Evolutionary conservation across 352 stramenopile species (phyloP), one percentile per base, ranked within the genome.

Genomic region (Pythium oligandrum): DNA sequence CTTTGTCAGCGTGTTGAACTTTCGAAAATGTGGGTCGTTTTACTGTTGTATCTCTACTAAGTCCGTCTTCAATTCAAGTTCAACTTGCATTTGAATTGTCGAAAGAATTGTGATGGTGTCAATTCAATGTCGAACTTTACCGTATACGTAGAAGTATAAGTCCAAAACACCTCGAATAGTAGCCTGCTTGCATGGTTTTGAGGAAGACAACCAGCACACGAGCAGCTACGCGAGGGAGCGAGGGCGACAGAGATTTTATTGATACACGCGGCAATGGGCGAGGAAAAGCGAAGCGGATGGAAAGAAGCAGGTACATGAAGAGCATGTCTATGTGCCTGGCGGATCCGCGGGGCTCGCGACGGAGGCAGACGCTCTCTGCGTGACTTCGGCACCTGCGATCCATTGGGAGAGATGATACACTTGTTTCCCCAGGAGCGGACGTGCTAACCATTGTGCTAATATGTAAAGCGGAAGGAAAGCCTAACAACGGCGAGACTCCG

Each of bases 271-370:
- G 59, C 32, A 30, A 86, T 82, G 73, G 66, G 58, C 48, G 73
- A 78, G 45, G 75, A 84, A 34, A 84, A 83, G 61, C 58, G 57
- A 45, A 55, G 35, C 44, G 56, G 59, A n/a, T 59, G 53, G 56
- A 73, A 70, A 55, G 65, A 73, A 36, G 40, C 61, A 55, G 61
- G 65, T 73, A 17, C 30, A 55, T 48, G 17, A 26, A 26, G 17
- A 26, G 17, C 17, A 26, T 26, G 17, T 26, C 17, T 26, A 26
- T 26, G 17, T 26, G 17, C 17, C 17, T 26, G 17, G 17, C 17
- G 17, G 17, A 26, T 26, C 17, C 17, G 17, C 17, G 17, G 17
- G 17, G 17, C 17, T 26, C 17, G 17, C 17, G 17, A 26, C 17
- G 17, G 17, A 26, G 17, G 17, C 17, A 26, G 17, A 26, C 17